phyloP scores from a whole-genome alignment of 1,139 yeast species.

The Magnusiomyces suaveolens region DNA sequence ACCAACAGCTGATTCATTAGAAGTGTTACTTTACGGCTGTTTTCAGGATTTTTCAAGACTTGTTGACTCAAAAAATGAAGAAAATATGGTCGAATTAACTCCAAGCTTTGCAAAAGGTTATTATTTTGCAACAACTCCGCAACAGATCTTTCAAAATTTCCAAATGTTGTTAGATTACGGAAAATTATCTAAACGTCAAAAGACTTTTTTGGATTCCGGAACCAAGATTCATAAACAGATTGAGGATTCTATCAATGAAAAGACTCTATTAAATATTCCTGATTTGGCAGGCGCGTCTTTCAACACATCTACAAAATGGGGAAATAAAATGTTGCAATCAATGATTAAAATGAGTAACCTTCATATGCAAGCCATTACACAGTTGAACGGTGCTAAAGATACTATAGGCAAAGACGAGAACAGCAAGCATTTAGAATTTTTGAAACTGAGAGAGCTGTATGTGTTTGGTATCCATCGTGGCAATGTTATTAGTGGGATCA shows the following conservation, averaged over 20 bases:
- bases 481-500: constrained; percentile 26
- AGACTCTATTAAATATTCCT: neutral
- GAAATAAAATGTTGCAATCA: neutral
- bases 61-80: too few relatives aligned
- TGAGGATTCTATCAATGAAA: constrained; percentile 17
- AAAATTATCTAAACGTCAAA: neutral
- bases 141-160: neutral
- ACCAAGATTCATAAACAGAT: constrained; percentile 24
- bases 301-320: neutral
- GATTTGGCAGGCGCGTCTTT: neutral
- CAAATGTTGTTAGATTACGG: neutral
- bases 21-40: neutral
- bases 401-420: constrained; percentile 5
- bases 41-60: neutral
- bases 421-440: neutral
- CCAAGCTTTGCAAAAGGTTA: too few relatives aligned
- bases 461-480: constrained; percentile 24
- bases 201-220: constrained; percentile 18
- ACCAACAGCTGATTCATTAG: neutral
- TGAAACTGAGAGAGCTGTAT: constrained; percentile 26
- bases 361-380: neutral
- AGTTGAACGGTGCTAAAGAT: neutral
- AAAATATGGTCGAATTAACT: too few relatives aligned
- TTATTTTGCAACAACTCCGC: neutral
- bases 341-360: neutral